Conservation (phyloP, 345 rosid species). For the Moricandia moricandioides region DNA sequence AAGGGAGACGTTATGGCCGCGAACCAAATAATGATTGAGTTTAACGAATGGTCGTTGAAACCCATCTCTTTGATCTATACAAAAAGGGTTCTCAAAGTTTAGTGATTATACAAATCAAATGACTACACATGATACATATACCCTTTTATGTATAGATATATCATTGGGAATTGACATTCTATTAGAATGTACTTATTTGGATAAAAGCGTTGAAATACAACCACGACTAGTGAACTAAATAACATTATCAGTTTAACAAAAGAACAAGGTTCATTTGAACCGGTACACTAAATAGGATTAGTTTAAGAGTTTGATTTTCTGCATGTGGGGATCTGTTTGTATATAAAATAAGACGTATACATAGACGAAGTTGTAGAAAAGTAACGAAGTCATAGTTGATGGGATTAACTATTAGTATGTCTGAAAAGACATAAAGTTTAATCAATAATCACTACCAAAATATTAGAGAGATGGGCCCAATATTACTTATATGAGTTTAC, state of each 20-base stretch:
- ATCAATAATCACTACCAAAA: neutral
- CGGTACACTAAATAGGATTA: conserved; percentile 18
- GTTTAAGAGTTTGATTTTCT: conserved; percentile 9
- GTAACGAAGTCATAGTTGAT: neutral
- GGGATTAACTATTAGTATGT: conserved; percentile 12
- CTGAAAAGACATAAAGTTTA: conserved; percentile 23
- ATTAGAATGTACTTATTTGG: conserved; percentile 27
- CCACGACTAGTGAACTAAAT: conserved; percentile 23
- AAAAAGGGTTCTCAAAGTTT: neutral
- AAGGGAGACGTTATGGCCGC: conserved; percentile 26
- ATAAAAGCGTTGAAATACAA: conserved; percentile 23
- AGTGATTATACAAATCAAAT: neutral
- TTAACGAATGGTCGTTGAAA: conserved; percentile 23
- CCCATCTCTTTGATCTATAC: conserved; percentile 14
- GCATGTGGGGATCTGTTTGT: neutral
- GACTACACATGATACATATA: neutral
- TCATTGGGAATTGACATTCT: conserved; percentile 33
- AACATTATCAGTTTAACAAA: conserved; percentile 21
- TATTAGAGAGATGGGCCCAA: neutral
- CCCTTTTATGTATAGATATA: conserved; percentile 4
- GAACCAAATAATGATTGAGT: conserved; percentile 30
- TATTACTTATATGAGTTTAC: neutral
- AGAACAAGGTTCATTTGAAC: conserved; percentile 26
- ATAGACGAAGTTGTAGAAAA: neutral
- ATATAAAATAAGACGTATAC: neutral